Percentiles rank a stretch among this genome's conserved stretches.
Evolutionary conservation across 805 yeast genomes (phyloP).

Genomic region (Candida michaelii): DNA sequence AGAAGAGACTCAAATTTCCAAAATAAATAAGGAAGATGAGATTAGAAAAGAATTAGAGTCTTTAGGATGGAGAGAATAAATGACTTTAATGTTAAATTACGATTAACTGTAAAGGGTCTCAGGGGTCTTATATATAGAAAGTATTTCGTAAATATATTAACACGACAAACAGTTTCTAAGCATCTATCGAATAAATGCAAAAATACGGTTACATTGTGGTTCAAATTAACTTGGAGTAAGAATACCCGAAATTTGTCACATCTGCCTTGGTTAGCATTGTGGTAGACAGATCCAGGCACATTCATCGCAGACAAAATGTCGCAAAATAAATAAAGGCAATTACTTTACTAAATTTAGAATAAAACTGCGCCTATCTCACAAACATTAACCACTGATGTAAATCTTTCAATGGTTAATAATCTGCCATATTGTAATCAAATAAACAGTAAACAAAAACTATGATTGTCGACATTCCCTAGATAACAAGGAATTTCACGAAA

Average conservation of each 20-base stretch:
- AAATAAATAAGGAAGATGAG: slow-evolving; percentile 82
- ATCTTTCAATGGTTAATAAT: no score
- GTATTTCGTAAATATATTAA: slow-evolving; percentile 20
- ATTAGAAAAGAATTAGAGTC: slow-evolving; percentile 71
- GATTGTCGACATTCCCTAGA: not conserved
- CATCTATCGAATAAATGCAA: no score
- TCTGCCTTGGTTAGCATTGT: no score
- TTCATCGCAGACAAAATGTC: slow-evolving; percentile 1
- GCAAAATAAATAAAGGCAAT: slow-evolving; percentile 1
- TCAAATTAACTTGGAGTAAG: no score
- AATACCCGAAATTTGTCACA: no score
- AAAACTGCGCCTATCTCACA: slow-evolving; percentile 4
- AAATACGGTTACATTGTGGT: no score
- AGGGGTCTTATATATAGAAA: slow-evolving; percentile 65
- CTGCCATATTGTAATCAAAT: not conserved
- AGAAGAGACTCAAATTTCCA: slow-evolving; percentile 90
- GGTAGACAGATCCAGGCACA: not conserved
- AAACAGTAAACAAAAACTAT: not conserved
- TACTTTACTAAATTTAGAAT: not conserved
- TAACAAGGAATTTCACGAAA: not conserved
- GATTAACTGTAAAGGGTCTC: slow-evolving; percentile 75
- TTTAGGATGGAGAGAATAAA: slow-evolving; percentile 62
- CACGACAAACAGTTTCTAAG: no score
- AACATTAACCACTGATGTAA: not conserved
- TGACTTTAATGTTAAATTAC: no score